Evolutionary conservation across 768 basidiomycete species (phyloP), one percentile per base, ranked within the genome.

Genomic region (Amanita pseudoporphyria): DNA sequence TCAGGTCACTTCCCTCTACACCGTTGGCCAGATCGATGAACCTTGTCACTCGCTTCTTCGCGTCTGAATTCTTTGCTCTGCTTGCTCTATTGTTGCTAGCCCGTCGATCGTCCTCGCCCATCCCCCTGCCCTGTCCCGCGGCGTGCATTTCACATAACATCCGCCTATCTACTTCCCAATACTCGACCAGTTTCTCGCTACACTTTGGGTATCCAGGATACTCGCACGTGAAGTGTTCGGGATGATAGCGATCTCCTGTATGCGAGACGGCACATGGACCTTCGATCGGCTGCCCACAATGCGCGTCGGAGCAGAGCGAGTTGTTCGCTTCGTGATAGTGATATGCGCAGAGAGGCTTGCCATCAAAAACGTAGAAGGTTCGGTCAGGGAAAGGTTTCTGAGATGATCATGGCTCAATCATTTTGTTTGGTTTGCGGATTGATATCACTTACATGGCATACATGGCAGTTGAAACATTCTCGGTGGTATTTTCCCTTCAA

Each of bases 401-500:
- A 33, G 32, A 53, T 2, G 49, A 30, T 28, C 28, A 26, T 31
- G 30, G n/a, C 21, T 28, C 41, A 51, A 44, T 40, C 18, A 22
- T 30, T 12, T 36, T 26, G 31, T 16, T 49, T 52, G 26, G 41
- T 22, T 18, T 5, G 49, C 42, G 51, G 54, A 49, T 42, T 41
- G 52, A 35, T 5, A 6, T 16, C 30, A 43, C 73, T 51, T 62
- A 87, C 85, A 59, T 87, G 79, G 66, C 93, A 96, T 2, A 70
- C 77, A 53, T 80, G 72, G 66, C 93, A 97, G 57, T 83, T 89
- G 62, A 97, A 97, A 67, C 93, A 97, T 33, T 82, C 81, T 52
- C 80, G 78, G 60, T 95, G 93, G 64, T 94, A 95, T 64, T 97
- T 97, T 52, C 93, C 93, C 65, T 94, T 94, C 41, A 97, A 73